Conservation (phyloP, 208 protist genomes). For the Leishmania martiniquensis region DNA sequence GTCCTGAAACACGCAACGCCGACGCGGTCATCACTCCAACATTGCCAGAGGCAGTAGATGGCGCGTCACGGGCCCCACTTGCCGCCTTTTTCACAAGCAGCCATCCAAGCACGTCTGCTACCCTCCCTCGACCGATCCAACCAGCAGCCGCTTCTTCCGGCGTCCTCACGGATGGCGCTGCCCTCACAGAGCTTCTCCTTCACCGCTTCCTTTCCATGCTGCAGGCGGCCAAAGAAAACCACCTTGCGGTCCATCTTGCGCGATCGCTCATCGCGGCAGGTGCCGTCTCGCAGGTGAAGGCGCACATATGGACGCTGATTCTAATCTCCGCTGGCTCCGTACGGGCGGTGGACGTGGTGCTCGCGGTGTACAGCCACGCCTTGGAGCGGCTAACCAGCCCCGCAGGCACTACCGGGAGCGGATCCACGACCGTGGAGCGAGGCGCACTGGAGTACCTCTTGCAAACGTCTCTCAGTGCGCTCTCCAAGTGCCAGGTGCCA, state of each 20-base stretch:
- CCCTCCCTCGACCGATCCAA: neutral
- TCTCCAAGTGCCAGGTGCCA: constrained; percentile 74
- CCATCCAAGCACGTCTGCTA: neutral
- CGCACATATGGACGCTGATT: constrained; percentile 68
- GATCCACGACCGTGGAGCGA: constrained; percentile 25
- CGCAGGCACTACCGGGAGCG: constrained; percentile 5
- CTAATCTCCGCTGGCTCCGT: constrained; percentile 69
- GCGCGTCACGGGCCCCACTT: neutral
- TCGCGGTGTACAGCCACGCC: constrained; percentile 45
- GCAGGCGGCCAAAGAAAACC: constrained; percentile 54
- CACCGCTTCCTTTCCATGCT: constrained; percentile 63
- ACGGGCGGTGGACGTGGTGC: constrained; percentile 59
- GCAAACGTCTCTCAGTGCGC: constrained; percentile 65
- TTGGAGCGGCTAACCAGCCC: constrained; percentile 19
- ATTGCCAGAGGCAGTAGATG: neutral
- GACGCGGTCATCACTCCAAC: neutral
- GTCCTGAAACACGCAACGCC: neutral
- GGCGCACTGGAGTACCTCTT: constrained; percentile 72
- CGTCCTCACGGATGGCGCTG: neutral
- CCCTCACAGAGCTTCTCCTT: constrained; percentile 27
- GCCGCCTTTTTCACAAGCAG: neutral
- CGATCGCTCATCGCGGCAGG: constrained; percentile 44
- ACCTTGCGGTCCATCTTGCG: constrained; percentile 44
- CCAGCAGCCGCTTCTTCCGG: neutral
- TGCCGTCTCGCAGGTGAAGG: constrained; percentile 24